Evolutionary conservation across 2,329 filamentous ascomycete species (phyloP).

Genomic region (Aspergillus ochraceoroseus): DNA sequence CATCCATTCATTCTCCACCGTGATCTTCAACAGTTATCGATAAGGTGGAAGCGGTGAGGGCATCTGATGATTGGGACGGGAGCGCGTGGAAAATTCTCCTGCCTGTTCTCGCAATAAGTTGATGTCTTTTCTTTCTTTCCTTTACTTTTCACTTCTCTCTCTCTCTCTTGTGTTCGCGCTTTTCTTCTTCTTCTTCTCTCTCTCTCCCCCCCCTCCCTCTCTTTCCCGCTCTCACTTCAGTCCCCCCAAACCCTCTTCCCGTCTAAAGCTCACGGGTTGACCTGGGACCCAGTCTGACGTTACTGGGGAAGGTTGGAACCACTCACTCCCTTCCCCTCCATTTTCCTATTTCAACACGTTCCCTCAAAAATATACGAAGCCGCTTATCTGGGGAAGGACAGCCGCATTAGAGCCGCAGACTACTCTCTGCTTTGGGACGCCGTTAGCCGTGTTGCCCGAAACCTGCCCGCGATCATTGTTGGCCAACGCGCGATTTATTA

Average conservation of each 20-base stretch:
- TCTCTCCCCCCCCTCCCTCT: not conserved
- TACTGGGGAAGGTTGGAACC: constrained; percentile 9
- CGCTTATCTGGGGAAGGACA: not conserved
- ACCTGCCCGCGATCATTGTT: constrained; percentile 5
- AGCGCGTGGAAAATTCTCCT: constrained; percentile 27
- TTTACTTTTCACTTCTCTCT: constrained; percentile 11
- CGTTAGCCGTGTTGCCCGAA: constrained; percentile 9
- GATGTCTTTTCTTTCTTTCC: constrained; percentile 3
- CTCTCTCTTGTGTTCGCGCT: constrained; percentile 7
- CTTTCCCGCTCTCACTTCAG: constrained; percentile 3
- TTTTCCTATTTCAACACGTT: not conserved
- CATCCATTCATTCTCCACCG: not conserved
- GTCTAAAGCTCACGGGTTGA: constrained; percentile 4
- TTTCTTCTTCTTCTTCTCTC: constrained; percentile 6
- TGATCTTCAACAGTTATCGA: too few relatives aligned
- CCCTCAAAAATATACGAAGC: not conserved
- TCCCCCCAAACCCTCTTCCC: constrained; percentile 1
- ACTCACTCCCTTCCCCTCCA: not conserved
- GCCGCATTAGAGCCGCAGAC: constrained; percentile 6
- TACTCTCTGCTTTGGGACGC: constrained; percentile 8
- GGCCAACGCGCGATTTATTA: constrained; percentile 8
- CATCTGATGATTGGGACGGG: constrained; percentile 22
- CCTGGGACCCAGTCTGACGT: not conserved
- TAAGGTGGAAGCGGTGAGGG: constrained; percentile 15
- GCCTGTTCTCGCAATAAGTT: constrained; percentile 2